Base-by-base conservation (phyloP, 2,329 filamentous ascomycete genomes). In the Ploettnerulaceae sp. region DNA sequence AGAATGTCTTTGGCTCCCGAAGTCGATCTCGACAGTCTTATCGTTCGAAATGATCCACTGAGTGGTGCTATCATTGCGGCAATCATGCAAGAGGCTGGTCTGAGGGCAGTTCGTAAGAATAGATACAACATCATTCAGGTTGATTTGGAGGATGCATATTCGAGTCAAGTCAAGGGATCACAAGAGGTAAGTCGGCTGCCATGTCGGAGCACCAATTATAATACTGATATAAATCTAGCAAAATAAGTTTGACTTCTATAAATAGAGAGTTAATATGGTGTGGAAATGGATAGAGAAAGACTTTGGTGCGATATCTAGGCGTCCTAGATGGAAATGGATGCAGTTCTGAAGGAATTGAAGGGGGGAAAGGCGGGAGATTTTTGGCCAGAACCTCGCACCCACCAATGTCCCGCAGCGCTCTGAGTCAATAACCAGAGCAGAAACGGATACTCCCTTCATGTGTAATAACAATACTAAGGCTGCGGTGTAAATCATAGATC, bases 1-100 rank as follows among this genome's bases (percentile, higher is more conserved):
- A 96, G 95, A 76, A 98, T 98, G 93, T 95, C 89, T 57, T 73
- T 98, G 59, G 90, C 89, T 9, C 93, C 93, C 36, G 93, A 98
- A 68, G 93, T 96, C 45, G 93, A 98, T 66, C 75, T 98, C 53
- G 93, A 98, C 70, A 93, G 86, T 57, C 73, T 98, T 62, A 98
- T 98, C 63, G 89, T 96, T 57, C 82, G 93, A 61, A 98, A 97
- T 65, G 93, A 98, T 66, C 93, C 93, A 2, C 73, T 98, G 38
- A 94, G 87, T 38, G 93, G 93, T 60, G 93, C 93, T 47, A 84
- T 98, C 60, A 98, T 98, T 66, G 90, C 93, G 37, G 93, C 93
- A 41, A 95, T 98, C 66, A 98, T 98, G 93, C 93, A 98, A 69
- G 93, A 98, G 71, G 93, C 93, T 24, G 93, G 93, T 57, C 75